Base-by-base conservation (phyloP, 768 basidiomycete species). In the Tricholomella constricta region DNA sequence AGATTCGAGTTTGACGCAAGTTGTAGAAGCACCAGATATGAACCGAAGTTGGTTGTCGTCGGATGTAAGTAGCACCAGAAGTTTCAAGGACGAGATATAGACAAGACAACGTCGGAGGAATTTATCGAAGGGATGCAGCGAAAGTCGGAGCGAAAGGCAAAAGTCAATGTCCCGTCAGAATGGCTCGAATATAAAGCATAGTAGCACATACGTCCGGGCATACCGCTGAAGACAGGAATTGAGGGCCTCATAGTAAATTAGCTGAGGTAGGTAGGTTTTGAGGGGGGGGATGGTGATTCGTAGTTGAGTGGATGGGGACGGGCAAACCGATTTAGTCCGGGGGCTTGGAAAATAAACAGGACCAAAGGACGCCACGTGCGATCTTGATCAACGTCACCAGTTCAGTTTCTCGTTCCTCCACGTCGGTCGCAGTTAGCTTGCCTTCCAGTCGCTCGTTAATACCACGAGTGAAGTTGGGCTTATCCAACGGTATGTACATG, bases 151-250 rank as follows among this genome's bases (percentile, higher is more conserved):
- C 31, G 31, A 14, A 32, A 14, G 9, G 31, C 3, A 32, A 32
- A 32, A 10, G 31, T 32, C 4, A 10, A 32, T 2, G 4, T 32
- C 14, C 31, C 3, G 9, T 32, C 9, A 32, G 9, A 9, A 32
- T 32, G 14, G 31, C 4, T 32, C 9, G 29, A 31, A 31, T 6
- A 11, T 14, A 32, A 32, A 3, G 31, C 14, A 32, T 11, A 11
- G 47, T 55, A 23, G n/a, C 36, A 84, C 88, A 69, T 68, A 91
- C 91, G 78, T 72, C 86, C 86, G 45, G 92, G 92, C 90, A 94
- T 94, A 22, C 88, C 91, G 64, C 85, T 82, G 23, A 66, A 69
- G 64, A 80, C 79, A 54, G 78, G 69, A 67, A 80, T 67, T 29
- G 86, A 80, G 48, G 85, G 79, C 73, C 82, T 80, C 89, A 91